Evolutionary conservation across 306 rosid genomes (phyloP).

Genomic region (Corylus avellana): DNA sequence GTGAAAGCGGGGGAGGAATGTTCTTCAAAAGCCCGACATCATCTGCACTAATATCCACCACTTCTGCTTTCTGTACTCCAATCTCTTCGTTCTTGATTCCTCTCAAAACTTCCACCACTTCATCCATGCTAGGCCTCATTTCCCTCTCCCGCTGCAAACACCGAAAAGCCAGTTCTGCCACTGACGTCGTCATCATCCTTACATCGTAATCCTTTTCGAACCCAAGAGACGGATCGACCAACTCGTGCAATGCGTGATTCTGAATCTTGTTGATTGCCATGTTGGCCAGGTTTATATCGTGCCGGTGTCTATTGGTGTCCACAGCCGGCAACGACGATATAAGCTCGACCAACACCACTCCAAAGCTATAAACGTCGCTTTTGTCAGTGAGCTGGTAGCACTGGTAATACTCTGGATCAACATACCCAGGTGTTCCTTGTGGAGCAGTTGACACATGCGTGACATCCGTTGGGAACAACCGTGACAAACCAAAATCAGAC

Average conservation of each 20-base stretch:
- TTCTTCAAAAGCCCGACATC: slow-evolving; percentile 56
- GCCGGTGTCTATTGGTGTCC: slow-evolving; percentile 69
- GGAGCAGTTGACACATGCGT: slow-evolving; percentile 97
- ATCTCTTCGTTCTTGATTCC: slow-evolving; percentile 51
- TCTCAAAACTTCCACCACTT: slow-evolving; percentile 56
- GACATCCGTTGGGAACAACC: slow-evolving; percentile 63
- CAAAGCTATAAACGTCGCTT: slow-evolving; percentile 93
- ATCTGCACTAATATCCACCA: slow-evolving; percentile 46
- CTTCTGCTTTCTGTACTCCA: slow-evolving; percentile 33
- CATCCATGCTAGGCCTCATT: slow-evolving; percentile 84
- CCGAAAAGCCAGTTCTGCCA: slow-evolving; percentile 79
- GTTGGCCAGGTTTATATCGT: slow-evolving; percentile 68
- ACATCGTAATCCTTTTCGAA: slow-evolving; percentile 43
- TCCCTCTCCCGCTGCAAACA: slow-evolving; percentile 87
- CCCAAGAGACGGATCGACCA: slow-evolving; percentile 72
- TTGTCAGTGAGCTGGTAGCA: slow-evolving; percentile 74
- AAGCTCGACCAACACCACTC: slow-evolving; percentile 81
- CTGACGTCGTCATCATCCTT: slow-evolving; percentile 53
- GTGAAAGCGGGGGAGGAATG: slow-evolving; percentile 54
- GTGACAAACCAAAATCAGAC: slow-evolving; percentile 90
- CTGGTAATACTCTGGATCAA: slow-evolving; percentile 89
- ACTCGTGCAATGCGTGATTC: slow-evolving; percentile 51
- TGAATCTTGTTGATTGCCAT: slow-evolving; percentile 73
- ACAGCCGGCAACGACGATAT: slow-evolving; percentile 80
- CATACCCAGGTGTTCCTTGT: slow-evolving; percentile 97